These are phyloP conservation scores for Phlyctochytrium planicorne DNA, from an alignment of 192 early-diverging fungal species.

Conservation along the genomic window DNA sequence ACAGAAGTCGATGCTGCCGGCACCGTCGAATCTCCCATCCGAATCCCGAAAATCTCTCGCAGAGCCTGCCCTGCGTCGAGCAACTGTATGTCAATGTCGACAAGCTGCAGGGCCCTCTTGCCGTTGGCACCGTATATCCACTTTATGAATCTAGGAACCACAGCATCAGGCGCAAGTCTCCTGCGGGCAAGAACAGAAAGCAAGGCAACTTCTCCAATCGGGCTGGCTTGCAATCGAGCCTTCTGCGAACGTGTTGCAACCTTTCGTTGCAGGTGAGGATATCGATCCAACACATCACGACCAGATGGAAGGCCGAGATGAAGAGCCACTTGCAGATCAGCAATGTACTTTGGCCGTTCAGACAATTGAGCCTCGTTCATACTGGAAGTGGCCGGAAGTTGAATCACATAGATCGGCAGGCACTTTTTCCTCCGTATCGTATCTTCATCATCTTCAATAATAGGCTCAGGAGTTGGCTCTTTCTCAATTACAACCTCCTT, in stretches of 20 bases:
- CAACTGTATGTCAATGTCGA: constrained; percentile 37
- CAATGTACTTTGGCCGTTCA: constrained; percentile 21
- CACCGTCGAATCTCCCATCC: neutral
- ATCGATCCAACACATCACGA: constrained; percentile 38
- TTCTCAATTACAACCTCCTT: neutral
- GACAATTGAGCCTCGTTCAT: neutral
- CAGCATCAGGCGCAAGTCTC: constrained; percentile 10
- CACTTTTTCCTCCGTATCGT: constrained; percentile 18
- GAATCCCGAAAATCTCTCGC: constrained; percentile 9
- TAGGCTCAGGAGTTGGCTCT: constrained; percentile 3
- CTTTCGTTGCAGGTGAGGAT: constrained; percentile 32
- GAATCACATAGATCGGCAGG: constrained; percentile 44
- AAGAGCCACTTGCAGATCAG: constrained; percentile 51
- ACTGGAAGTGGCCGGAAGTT: constrained; percentile 16
- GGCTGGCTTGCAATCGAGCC: constrained; percentile 30
- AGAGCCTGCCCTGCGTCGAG: constrained; percentile 32
- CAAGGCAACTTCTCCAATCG: constrained; percentile 22
- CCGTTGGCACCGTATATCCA: constrained; percentile 16
- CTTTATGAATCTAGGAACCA: constrained; percentile 27
- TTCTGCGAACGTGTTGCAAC: constrained; percentile 49
- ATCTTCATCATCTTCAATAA: neutral
- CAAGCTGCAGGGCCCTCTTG: constrained; percentile 23
- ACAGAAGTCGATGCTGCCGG: neutral
- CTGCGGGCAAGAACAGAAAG: constrained; percentile 10
- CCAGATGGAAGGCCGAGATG: constrained; percentile 40